Evolutionary conservation across 805 yeast genomes (phyloP).

Genomic region (Teunomyces gatunensis): DNA sequence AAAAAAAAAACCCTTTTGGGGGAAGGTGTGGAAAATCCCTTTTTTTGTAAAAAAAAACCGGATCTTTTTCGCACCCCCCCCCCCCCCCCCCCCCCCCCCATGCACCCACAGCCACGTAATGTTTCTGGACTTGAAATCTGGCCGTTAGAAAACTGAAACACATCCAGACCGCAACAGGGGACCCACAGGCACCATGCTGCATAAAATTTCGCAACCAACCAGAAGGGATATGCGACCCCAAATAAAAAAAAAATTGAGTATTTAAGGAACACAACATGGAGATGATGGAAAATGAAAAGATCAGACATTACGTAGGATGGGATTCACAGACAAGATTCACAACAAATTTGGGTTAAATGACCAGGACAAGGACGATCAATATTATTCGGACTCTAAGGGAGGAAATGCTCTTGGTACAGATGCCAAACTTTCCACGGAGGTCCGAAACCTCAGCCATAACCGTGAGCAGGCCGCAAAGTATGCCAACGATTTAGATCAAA

Average conservation of each 20-base stretch:
- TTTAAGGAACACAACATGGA: not conserved
- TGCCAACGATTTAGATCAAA: constrained; percentile 26
- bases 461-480: constrained; percentile 28
- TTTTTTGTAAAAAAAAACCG: too few species aligned
- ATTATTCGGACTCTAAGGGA: constrained; percentile 25
- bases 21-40: too few species aligned
- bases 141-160: not conserved
- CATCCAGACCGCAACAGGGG: not conserved
- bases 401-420: constrained; percentile 29
- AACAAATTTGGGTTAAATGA: constrained; percentile 26
- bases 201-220: constrained; percentile 1
- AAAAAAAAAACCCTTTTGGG: too few species aligned
- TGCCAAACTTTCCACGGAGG: constrained; percentile 23
- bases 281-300: not conserved
- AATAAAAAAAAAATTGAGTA: not conserved
- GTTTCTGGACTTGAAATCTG: not conserved
- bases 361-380: constrained; percentile 14
- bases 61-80: too few species aligned
- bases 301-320: constrained; percentile 22
- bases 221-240: too few species aligned
- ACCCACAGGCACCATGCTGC: not conserved
- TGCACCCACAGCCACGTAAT: not conserved
- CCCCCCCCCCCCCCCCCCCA: too few species aligned
- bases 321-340: constrained; percentile 36
- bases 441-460: constrained; percentile 22